Percentiles rank a stretch among this genome's conserved stretches.
phyloP scores from a whole-genome alignment of 1,139 yeast genomes.

The Saccharomyces pastorianus region DNA sequence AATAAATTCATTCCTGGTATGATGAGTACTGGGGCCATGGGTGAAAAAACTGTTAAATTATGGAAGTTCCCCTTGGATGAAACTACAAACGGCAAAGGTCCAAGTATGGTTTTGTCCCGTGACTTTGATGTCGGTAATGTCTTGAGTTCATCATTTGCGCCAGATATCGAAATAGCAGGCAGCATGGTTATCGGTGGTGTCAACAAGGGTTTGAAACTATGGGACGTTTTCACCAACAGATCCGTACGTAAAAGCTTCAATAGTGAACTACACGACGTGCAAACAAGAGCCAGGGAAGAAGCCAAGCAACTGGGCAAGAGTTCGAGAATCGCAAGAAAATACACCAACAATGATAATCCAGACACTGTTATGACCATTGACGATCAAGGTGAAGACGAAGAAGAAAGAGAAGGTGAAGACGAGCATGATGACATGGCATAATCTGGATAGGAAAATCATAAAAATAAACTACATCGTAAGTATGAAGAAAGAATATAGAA shows the following conservation, averaged over 20 bases:
- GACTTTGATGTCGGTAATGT: conserved; percentile 96
- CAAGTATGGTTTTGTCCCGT: conserved; percentile 83
- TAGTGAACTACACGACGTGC: conserved; percentile 46
- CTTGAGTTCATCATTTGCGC: conserved; percentile 72
- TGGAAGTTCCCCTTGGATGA: conserved; percentile 60
- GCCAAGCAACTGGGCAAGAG: conserved; percentile 50
- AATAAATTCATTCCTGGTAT: conserved; percentile 64
- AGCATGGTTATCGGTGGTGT: conserved; percentile 84
- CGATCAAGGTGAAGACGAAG: conserved; percentile 52
- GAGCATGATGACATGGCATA: conserved; percentile 5
- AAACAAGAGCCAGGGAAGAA: conserved; percentile 48
- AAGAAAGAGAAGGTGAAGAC: conserved; percentile 31
- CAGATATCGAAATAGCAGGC: conserved; percentile 82
- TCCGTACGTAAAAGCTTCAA: conserved; percentile 67
- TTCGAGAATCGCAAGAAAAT: conserved; percentile 69
- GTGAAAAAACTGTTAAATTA: conserved; percentile 75
- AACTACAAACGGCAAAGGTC: conserved; percentile 42
- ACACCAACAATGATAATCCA: conserved; percentile 38
- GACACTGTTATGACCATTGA: conserved; percentile 58
- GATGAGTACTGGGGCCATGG: conserved; percentile 83
- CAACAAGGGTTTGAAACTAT: conserved; percentile 71
- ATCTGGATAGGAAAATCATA: conserved; percentile 11
- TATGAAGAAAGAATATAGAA: conserved; percentile 6
- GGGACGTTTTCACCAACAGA: conserved; percentile 83
- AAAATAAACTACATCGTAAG: conserved; percentile 3